Percentiles rank a stretch among this genome's conserved stretches.
Evolutionary conservation across 306 rosid species (phyloP).

Genomic region (Oemleria cerasiformis): DNA sequence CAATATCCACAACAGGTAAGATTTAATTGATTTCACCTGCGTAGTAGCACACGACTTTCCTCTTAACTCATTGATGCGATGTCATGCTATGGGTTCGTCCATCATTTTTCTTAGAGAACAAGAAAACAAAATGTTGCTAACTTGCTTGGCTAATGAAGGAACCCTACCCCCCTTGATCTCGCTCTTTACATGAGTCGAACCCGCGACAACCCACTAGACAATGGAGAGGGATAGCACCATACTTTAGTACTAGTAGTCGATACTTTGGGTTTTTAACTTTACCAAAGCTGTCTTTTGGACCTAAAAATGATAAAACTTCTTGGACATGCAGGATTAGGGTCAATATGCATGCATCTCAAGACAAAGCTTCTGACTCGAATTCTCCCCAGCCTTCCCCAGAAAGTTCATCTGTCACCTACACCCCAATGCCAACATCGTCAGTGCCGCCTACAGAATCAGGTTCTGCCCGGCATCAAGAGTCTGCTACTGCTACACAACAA

Average conservation of each 20-base stretch:
- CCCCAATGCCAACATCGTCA: background rate
- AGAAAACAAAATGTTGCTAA: background rate
- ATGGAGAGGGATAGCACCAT: no score
- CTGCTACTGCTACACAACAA: slow-evolving; percentile 27
- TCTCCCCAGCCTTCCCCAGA: slow-evolving; percentile 34
- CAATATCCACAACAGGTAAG: slow-evolving; percentile 91
- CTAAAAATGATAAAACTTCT: background rate
- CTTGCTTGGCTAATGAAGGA: background rate
- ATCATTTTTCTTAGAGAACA: background rate
- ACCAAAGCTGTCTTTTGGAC: slow-evolving; percentile 2
- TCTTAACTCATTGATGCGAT: background rate
- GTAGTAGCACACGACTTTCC: background rate
- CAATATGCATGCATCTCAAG: slow-evolving; percentile 83
- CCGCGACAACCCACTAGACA: no score
- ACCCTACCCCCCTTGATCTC: background rate
- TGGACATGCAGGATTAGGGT: slow-evolving; percentile 76
- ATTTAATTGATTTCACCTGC: slow-evolving; percentile 13
- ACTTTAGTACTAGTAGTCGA: background rate
- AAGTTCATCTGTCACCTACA: slow-evolving; percentile 13
- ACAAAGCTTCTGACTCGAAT: slow-evolving; percentile 33
- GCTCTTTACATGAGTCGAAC: no score
- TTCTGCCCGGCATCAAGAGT: slow-evolving; percentile 1
- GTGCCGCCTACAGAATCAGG: background rate
- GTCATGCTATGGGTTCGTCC: background rate
- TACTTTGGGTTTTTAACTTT: slow-evolving; percentile 2